These are phyloP conservation scores for Exsudoporus floridanus DNA, from an alignment of 1,284 basidiomycete species.

Conservation along the genomic window DNA sequence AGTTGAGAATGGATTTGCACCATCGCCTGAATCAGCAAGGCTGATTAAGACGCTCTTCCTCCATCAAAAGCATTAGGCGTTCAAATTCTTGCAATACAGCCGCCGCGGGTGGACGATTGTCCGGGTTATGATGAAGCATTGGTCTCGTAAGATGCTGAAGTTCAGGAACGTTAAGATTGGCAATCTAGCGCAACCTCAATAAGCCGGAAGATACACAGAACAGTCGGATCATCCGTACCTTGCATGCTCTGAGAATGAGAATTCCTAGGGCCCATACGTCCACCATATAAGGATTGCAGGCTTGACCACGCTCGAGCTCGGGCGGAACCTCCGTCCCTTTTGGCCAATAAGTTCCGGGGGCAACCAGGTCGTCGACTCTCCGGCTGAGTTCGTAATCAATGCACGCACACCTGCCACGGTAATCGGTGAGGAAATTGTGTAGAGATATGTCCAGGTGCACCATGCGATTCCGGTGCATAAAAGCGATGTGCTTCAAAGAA, in stretches of 20 bases:
- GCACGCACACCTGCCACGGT: slow-evolving; percentile 60
- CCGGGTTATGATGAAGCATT: slow-evolving; percentile 55
- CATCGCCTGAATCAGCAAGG: slow-evolving; percentile 14
- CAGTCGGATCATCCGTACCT: slow-evolving; percentile 42
- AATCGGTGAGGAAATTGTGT: slow-evolving; percentile 65
- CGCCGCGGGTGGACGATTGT: slow-evolving; percentile 50
- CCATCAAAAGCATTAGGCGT: slow-evolving; percentile 23
- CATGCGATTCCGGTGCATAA: slow-evolving; percentile 65
- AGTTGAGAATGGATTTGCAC: slow-evolving; percentile 1
- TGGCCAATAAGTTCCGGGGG: slow-evolving; percentile 43
- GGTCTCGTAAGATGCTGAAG: slow-evolving; percentile 50
- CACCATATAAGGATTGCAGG: slow-evolving; percentile 62
- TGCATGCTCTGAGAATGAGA: slow-evolving; percentile 60
- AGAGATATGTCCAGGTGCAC: slow-evolving; percentile 72
- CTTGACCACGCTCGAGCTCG: slow-evolving; percentile 55
- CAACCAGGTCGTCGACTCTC: slow-evolving; percentile 42
- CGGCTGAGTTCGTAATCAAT: slow-evolving; percentile 73
- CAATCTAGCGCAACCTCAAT: slow-evolving; percentile 42
- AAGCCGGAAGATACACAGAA: background rate
- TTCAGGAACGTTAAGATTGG: slow-evolving; percentile 56
- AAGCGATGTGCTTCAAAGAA: slow-evolving; percentile 53
- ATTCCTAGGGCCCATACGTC: slow-evolving; percentile 70
- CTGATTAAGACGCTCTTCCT: slow-evolving; percentile 31
- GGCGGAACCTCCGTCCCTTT: slow-evolving; percentile 68
- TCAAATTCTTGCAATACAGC: slow-evolving; percentile 51